Base-by-base conservation (phyloP, 1,284 basidiomycete species). In the Cryptococcus sp. region DNA sequence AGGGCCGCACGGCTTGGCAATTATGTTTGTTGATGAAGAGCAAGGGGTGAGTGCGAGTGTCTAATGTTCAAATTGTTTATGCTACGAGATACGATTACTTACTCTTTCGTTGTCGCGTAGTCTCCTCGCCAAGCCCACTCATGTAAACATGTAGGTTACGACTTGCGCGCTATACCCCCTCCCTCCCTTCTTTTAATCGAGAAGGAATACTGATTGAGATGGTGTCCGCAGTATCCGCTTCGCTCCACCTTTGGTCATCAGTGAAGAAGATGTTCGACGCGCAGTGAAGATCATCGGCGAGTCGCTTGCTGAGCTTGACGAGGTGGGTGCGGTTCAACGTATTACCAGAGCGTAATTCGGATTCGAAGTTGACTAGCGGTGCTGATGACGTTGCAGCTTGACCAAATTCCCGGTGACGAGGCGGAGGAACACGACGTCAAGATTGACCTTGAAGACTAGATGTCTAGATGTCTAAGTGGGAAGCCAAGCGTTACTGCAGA, bases 211-310 rank as follows among this genome's bases (percentile, higher is more conserved):
- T 29, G 5, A 29, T 29, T 5, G 10, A 5, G 26, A 50, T 49
- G 20, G 40, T 45, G 7, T 50, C n/a, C 46, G 5, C 48, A 93
- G 91, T 52, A 92, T 99, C 66, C 90, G 95, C 37, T 93, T 99
- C 70, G 91, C 95, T 1, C 95, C 95, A 3, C 95, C 95, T 1
- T 80, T 99, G 46, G 92, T 98, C 56, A 98, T 99, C 62, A 82
- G 84, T 20, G 91, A 97, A 71, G 86, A 85, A 41, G 92, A 97
- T 62, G 74, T 98, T 55, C 80, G 83, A 74, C 86, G 85, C 77
- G 88, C 87, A 17, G 82, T 97, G 16, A 77, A 80, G 55, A 86
- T 91, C 57, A 93, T 99, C 70, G 84, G 83, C 45, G 83, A 89
- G 67, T 87, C 86, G 41, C 80, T 98, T 49, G 75, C 80, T 19